Percentiles rank a stretch among this genome's conserved stretches.
Evolutionary conservation across 441 rosid genomes (phyloP).

Genomic region (Erodium trifolium): DNA sequence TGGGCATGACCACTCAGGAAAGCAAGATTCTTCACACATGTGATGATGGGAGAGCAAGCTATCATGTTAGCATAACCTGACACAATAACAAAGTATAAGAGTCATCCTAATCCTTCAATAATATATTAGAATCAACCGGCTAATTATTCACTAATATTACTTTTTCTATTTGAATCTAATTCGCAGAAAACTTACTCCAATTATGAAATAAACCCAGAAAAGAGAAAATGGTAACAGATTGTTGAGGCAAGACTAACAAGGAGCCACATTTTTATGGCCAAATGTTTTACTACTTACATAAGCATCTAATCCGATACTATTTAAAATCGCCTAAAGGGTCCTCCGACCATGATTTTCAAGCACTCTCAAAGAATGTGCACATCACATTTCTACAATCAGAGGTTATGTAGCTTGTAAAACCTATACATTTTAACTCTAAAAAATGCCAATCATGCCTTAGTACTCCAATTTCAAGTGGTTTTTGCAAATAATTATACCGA

Average conservation of each 20-base stretch:
- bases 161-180: neutral
- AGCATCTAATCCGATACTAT: neutral
- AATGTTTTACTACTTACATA: neutral
- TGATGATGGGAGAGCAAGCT: constrained; percentile 37
- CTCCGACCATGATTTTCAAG: too few species aligned
- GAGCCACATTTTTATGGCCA: neutral
- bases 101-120: constrained; percentile 7
- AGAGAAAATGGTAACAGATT: neutral
- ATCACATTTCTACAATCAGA: neutral
- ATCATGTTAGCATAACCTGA: constrained; percentile 48
- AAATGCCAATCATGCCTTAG: neutral
- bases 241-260: neutral
- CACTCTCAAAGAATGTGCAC: neutral
- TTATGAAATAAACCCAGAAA: neutral
- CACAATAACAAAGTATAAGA: constrained; percentile 14
- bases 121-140: constrained; percentile 10
- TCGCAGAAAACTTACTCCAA: neutral
- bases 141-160: neutral
- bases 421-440: neutral
- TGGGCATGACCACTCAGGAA: constrained; percentile 29
- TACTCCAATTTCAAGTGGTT: neutral
- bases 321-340: neutral
- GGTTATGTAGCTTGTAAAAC: neutral
- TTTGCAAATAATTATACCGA: neutral
- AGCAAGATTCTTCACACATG: constrained; percentile 45